Evolutionary conservation across 2,329 filamentous ascomycete species (phyloP), one percentile per base, ranked within the genome.

Genomic region (Fusarium sp.): DNA sequence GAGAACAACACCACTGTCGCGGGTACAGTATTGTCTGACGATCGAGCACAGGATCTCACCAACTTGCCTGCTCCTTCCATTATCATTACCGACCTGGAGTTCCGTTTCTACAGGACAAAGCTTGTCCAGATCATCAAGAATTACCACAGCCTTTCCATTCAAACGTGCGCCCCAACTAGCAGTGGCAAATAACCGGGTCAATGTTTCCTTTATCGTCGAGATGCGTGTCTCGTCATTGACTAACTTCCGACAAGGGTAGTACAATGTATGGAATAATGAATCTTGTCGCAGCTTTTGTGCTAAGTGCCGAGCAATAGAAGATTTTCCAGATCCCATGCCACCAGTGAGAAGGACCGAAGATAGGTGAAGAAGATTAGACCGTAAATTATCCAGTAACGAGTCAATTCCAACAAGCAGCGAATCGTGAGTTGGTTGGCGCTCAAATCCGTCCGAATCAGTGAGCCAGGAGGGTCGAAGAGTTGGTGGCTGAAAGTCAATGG

Each of bases 81-180:
- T 98, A 74, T 98, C 94, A 65, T 94, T 95, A 68, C 94, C 94
- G 7, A 97, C 93, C 80, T 98, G 94, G 15, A 99, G 86, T 79
- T 99, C 96, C 0, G 95, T 98, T 81, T 99, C 97, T 2, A 91
- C 92, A 0, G 96, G 95, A 78, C 95, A 98, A 3, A 99, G 85
- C 76, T 93, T 94, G 81, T 99, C 96, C 10, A 99, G 83, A 76
- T 99, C 96, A 77, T 99, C 96, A 3, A 99, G 85, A 52, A 99
- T 89, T 23, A 99, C 93, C 5, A 98, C 80, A 0, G 95, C 89
- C 69, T 90, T 91, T 7, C 96, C 96, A 26, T 94, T 95, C 1
- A 96, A 86, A 65, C 95, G 88, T 38, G 95, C 93, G 40, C 93
- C 94, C 96, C 96, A 99, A 44, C 93, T 92, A 6, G 96, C 96